A percentile compares a stretch with the other conserved stretches of the same genome.
These are phyloP conservation scores for Metschnikowia bowlesiae DNA, from an alignment of 805 yeast genomes.

Conservation along the genomic window DNA sequence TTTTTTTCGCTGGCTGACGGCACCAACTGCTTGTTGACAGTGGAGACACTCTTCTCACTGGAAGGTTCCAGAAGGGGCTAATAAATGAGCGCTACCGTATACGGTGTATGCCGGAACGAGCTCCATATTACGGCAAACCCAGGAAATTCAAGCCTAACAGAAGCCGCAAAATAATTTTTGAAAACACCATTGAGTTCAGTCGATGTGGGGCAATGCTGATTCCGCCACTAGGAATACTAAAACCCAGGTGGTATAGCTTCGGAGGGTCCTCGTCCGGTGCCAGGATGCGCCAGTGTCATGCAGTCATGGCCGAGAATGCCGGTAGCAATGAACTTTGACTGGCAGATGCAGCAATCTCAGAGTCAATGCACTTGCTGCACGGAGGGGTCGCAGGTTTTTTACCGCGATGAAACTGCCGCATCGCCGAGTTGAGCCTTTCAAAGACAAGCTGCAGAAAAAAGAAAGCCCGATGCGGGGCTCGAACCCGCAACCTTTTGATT, in stretches of 20 bases:
- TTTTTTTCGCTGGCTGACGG: neutral
- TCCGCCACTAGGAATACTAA: too few relatives aligned
- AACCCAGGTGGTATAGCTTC: too few relatives aligned
- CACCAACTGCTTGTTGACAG: neutral
- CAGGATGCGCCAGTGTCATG: neutral
- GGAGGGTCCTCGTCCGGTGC: neutral
- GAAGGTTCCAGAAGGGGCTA: constrained; percentile 1
- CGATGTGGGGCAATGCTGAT: too few relatives aligned
- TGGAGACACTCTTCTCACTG: neutral
- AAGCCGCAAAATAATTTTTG: too few relatives aligned
- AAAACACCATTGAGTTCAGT: too few relatives aligned
- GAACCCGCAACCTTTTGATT: constrained; percentile 24
- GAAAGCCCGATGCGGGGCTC: constrained; percentile 25
- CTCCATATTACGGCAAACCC: neutral
- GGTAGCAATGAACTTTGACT: neutral
- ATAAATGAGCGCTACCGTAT: neutral
- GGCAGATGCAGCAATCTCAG: neutral
- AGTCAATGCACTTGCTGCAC: neutral
- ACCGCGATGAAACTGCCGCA: too few relatives aligned
- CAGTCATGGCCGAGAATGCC: neutral
- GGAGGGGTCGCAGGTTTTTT: too few relatives aligned
- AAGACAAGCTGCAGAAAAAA: neutral
- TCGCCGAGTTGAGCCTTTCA: too few relatives aligned
- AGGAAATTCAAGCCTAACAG: neutral
- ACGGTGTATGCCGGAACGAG: neutral